Conservation (phyloP, 257 asterid genomes). For the Cinchona pubescens region DNA sequence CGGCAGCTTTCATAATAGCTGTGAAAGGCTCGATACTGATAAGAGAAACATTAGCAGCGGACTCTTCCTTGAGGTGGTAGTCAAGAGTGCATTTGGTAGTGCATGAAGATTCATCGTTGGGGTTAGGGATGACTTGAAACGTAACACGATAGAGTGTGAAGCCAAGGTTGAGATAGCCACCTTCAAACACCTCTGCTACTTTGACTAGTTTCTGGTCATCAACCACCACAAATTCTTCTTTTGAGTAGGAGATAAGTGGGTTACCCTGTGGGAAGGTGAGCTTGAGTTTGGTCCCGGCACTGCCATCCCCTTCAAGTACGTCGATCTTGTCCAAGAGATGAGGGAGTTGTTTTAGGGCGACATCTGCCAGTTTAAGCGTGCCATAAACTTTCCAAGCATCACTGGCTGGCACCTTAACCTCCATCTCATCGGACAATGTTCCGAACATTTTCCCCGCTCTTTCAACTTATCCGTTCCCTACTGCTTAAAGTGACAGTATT, state of each 20-base stretch:
- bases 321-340: conserved; percentile 34
- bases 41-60: conserved; percentile 39
- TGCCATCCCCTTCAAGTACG: conserved; percentile 53
- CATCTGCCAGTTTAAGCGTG: conserved; percentile 8
- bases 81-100: conserved; percentile 48
- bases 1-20: conserved; percentile 38
- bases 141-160: conserved; percentile 41
- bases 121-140: conserved; percentile 44
- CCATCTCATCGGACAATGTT: conserved; percentile 16
- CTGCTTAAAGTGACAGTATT: too few species aligned
- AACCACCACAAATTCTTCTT: conserved; percentile 59
- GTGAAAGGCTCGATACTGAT: conserved; percentile 41
- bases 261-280: conserved; percentile 38
- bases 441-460: conserved; percentile 12
- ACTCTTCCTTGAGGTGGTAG: conserved; percentile 50
- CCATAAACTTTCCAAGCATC: conserved; percentile 30
- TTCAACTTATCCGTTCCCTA: too few species aligned
- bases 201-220: conserved; percentile 51
- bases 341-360: conserved; percentile 26
- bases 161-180: conserved; percentile 56
- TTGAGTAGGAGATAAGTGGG: conserved; percentile 33
- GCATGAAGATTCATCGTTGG: conserved; percentile 42
- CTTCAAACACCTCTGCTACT: conserved; percentile 52
- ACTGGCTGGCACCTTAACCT: conserved; percentile 24
- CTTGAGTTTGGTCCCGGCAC: conserved; percentile 47